Evolutionary conservation across 805 yeast species (phyloP).

Genomic region (Suhomyces xylopsoci): DNA sequence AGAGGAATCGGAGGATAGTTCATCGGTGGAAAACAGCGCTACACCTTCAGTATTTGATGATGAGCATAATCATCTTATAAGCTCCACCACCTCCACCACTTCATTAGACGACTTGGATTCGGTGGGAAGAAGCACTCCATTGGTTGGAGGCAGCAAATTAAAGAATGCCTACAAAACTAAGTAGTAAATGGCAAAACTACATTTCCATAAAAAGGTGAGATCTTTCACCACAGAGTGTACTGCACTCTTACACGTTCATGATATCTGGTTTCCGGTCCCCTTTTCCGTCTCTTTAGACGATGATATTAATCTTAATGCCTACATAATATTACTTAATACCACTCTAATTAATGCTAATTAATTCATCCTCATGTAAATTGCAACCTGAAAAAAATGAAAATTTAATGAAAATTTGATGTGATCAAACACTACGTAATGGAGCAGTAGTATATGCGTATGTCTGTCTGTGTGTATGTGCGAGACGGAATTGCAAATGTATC

Average conservation of each 20-base stretch:
- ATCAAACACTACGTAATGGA: too few relatives aligned
- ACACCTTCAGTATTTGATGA: conserved; percentile 40
- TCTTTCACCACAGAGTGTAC: background rate
- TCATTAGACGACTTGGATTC: conserved; percentile 31
- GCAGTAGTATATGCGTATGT: too few relatives aligned
- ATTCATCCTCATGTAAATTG: background rate
- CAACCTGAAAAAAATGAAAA: background rate
- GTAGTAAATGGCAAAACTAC: background rate
- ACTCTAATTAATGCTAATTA: background rate
- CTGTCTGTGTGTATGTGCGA: background rate
- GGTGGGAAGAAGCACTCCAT: conserved; percentile 1
- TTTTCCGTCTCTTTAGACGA: background rate
- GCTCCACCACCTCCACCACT: conserved; percentile 33
- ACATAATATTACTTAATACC: background rate
- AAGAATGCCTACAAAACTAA: conserved; percentile 1
- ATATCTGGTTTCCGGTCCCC: background rate
- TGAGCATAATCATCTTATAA: conserved; percentile 19
- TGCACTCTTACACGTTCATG: background rate
- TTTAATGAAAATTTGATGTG: too few relatives aligned
- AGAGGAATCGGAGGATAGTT: conserved; percentile 11
- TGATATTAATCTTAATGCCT: background rate
- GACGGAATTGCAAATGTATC: background rate
- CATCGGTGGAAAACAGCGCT: conserved; percentile 34
- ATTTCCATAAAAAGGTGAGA: background rate
- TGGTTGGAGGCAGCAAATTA: background rate